Conservation (phyloP, 768 basidiomycete genomes). For the Phaeolepiota aurea region DNA sequence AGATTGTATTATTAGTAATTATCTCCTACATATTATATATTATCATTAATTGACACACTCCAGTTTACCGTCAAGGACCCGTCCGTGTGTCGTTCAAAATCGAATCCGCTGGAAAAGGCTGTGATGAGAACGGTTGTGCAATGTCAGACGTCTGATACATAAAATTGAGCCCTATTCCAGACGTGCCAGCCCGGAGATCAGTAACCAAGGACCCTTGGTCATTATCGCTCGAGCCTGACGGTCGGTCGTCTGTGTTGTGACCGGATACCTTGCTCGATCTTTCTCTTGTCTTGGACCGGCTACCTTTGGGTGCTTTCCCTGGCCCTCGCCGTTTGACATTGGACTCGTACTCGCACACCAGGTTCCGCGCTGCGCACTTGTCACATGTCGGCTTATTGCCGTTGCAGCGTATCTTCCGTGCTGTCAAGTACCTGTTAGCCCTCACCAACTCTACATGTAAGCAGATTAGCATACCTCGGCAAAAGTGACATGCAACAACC, state of each 20-base stretch:
- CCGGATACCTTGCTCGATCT: neutral
- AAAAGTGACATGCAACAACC: conserved; percentile 68
- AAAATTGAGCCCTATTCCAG: too few relatives aligned
- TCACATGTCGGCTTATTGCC: conserved; percentile 55
- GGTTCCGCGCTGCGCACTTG: conserved; percentile 49
- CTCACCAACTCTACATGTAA: conserved; percentile 9
- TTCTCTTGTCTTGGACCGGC: conserved; percentile 28
- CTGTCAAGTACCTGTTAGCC: conserved; percentile 21
- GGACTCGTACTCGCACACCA: conserved; percentile 45
- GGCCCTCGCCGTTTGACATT: conserved; percentile 57
- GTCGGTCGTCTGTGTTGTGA: conserved; percentile 6
- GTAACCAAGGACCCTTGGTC: neutral
- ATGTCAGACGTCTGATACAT: too few relatives aligned
- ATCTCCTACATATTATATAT: too few relatives aligned
- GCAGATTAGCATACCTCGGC: conserved; percentile 43
- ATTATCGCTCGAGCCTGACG: conserved; percentile 3
- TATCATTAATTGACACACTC: too few relatives aligned
- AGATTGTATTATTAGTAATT: too few relatives aligned
- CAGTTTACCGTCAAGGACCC: too few relatives aligned
- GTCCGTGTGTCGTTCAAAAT: too few relatives aligned
- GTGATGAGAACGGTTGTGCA: too few relatives aligned
- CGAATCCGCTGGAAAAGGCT: too few relatives aligned
- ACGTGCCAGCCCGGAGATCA: neutral
- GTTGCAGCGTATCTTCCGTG: conserved; percentile 70
- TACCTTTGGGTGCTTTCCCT: conserved; percentile 64